Evolutionary conservation across 2,329 filamentous ascomycete genomes (phyloP), one percentile per base, ranked within the genome.

Genomic region (Fusarium brevicatenulatum): DNA sequence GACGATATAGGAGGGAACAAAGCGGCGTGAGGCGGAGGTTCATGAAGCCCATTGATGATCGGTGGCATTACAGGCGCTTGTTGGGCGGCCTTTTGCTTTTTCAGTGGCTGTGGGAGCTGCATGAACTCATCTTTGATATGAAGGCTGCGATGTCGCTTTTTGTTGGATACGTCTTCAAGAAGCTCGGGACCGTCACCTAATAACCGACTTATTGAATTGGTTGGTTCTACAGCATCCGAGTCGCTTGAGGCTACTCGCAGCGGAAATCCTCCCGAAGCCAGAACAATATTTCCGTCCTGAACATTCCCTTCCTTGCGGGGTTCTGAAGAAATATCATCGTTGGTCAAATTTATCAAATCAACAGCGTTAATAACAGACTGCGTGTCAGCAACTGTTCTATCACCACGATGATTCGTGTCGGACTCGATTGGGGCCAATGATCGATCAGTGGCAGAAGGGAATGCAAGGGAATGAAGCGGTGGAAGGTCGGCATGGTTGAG

Each of bases 1-100:
- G 88, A 89, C 9, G 87, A 85, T 66, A 91, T 91, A 15, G 90
- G 90, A 7, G 90, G 89, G 71, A 91, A 91, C n/a, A 91, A 82
- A 46, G 88, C 86, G 54, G 88, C 86, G 63, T 90, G 84, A 7
- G 88, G 89, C 5, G 90, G 90, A 5, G 89, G 90, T 73, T 91
- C 88, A 72, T 88, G 86, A 9, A 92, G 83, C 55, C 89, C 90
- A 68, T 90, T 90, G 78, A 91, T 91, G 69, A 91, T 91, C 59
- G 90, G 90, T 13, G 90, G 90, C 77, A 90, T 87, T 50, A 76
- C 82, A 15, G 81, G 86, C 9, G 85, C 82, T 74, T 89, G 86
- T 69, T 88, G 86, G 18, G 85, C 83, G 7, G 89, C 86, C 78
- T 89, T 91, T 73, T 90, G 89, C 77, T 91, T 91, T 83, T 91